Conservation (phyloP, 2,329 filamentous ascomycete genomes). For the Bertia moriformis region DNA sequence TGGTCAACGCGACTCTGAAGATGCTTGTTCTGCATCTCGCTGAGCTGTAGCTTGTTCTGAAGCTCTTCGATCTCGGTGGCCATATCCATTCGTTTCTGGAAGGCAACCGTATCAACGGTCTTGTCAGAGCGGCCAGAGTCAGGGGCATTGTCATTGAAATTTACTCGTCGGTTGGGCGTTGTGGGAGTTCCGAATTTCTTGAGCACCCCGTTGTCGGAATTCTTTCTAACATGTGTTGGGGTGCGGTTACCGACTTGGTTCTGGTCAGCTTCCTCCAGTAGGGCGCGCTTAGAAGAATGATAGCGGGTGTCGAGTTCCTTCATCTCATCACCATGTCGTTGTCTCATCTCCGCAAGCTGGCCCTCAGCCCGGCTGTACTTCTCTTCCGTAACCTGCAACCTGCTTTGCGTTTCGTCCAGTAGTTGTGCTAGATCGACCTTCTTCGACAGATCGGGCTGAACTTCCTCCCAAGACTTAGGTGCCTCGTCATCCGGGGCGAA, state of each 20-base stretch:
- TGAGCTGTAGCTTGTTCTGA: conserved; percentile 84
- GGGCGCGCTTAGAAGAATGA: conserved; percentile 46
- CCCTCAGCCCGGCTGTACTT: conserved; percentile 69
- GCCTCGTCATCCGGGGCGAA: conserved; percentile 65
- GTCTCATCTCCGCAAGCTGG: conserved; percentile 66
- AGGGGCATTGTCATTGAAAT: conserved; percentile 28
- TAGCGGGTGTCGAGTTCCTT: conserved; percentile 50
- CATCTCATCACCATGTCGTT: conserved; percentile 57
- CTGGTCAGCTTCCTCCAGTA: conserved; percentile 69
- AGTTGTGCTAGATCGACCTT: conserved; percentile 76
- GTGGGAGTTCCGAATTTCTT: conserved; percentile 67
- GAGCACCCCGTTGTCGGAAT: conserved; percentile 44
- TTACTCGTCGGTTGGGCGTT: conserved; percentile 50
- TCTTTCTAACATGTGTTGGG: conserved; percentile 19
- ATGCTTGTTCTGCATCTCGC: conserved; percentile 89
- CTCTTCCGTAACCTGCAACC: conserved; percentile 69
- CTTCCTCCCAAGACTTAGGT: conserved; percentile 38
- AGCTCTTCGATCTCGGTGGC: conserved; percentile 82
- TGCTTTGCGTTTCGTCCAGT: conserved; percentile 77
- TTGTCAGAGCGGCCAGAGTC: conserved; percentile 75
- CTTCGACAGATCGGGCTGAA: conserved; percentile 55
- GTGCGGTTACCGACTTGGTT: conserved; percentile 21
- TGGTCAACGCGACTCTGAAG: conserved; percentile 76
- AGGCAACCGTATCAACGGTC: conserved; percentile 68
- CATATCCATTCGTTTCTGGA: conserved; percentile 80